phyloP scores from a whole-genome alignment of 345 rosid species.

The Noccaea caerulescens region DNA sequence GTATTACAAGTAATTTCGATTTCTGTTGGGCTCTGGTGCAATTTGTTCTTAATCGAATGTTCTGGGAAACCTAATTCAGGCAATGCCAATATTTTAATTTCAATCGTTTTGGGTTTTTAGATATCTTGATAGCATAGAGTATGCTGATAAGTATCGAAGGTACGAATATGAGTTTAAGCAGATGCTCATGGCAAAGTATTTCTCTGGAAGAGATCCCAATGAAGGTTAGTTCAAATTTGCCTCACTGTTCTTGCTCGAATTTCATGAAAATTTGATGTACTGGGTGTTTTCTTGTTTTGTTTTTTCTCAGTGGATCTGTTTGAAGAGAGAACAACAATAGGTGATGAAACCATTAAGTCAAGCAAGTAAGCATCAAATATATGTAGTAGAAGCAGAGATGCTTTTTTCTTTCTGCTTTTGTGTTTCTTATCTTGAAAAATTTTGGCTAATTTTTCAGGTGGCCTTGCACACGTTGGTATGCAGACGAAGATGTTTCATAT shows the following conservation, averaged over 20 bases:
- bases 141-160: slow-evolving; percentile 56
- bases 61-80: neutral
- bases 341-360: slow-evolving; percentile 66
- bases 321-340: slow-evolving; percentile 58
- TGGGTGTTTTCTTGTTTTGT: neutral
- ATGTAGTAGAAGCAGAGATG: neutral
- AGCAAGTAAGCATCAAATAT: slow-evolving; percentile 57
- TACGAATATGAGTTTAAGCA: slow-evolving; percentile 65
- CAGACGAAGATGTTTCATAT: slow-evolving; percentile 54
- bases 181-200: slow-evolving; percentile 62
- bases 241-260: neutral
- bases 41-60: neutral
- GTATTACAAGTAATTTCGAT: slow-evolving; percentile 27
- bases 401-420: neutral
- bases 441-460: slow-evolving; percentile 52
- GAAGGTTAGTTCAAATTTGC: slow-evolving; percentile 55
- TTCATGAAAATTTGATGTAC: slow-evolving; percentile 18
- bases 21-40: slow-evolving; percentile 1
- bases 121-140: slow-evolving; percentile 50
- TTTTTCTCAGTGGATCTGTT: slow-evolving; percentile 57
- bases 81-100: neutral
- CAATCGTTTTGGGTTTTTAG: slow-evolving; percentile 36
- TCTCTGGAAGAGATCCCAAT: slow-evolving; percentile 60
- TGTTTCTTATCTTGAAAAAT: slow-evolving; percentile 13
- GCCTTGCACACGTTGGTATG: slow-evolving; percentile 60